A percentile compares a stretch with the other conserved stretches of the same genome.
These are phyloP conservation scores for Plectranthus barbatus DNA, from an alignment of 257 asterid species.

Conservation along the genomic window DNA sequence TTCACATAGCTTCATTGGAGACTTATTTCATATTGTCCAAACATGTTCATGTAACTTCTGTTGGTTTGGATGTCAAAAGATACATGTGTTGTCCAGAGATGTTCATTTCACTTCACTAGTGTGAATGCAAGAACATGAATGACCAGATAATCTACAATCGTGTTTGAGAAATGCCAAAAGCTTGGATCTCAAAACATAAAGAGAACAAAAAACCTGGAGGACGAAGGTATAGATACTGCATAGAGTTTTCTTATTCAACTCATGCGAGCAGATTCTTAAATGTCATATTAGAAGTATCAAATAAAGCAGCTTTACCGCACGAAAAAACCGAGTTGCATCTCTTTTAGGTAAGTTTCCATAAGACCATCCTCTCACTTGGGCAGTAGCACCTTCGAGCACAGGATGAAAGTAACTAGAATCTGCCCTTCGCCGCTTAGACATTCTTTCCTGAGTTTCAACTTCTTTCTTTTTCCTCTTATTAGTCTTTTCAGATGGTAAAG, in stretches of 20 bases:
- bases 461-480: conserved; percentile 82
- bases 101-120: background rate
- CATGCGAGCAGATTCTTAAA: background rate
- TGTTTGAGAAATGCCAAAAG: background rate
- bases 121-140: background rate
- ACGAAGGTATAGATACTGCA: background rate
- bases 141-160: background rate
- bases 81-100: background rate
- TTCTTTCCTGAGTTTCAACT: conserved; percentile 66
- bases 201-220: background rate
- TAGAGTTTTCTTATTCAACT: background rate
- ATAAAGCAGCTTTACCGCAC: conserved; percentile 52
- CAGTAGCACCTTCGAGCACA: conserved; percentile 86
- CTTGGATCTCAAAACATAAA: too few relatives aligned
- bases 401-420: conserved; percentile 63
- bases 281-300: background rate
- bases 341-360: conserved; percentile 89
- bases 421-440: conserved; percentile 77
- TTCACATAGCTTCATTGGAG: background rate
- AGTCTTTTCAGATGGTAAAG: conserved; percentile 50
- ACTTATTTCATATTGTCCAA: background rate
- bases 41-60: background rate
- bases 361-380: conserved; percentile 98
- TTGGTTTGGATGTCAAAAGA: background rate
- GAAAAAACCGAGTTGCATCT: conserved; percentile 91